A percentile compares a stretch with the other conserved stretches of the same genome.
These are phyloP conservation scores for Sherardia arvensis DNA, from an alignment of 257 asterid species.

Conservation along the genomic window DNA sequence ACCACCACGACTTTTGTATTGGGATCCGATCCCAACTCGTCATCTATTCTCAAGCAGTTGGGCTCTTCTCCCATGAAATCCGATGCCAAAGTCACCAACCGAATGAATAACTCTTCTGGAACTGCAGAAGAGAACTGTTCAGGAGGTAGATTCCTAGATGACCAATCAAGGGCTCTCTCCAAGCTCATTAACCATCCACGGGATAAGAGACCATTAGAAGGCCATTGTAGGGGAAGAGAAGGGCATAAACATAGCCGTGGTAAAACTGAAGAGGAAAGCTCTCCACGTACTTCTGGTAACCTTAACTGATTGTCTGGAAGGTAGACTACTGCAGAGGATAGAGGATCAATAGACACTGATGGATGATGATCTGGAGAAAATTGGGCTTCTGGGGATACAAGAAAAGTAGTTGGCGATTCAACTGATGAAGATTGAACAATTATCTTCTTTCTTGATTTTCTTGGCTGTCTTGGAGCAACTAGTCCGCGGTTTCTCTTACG, in stretches of 20 bases:
- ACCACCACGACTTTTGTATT: conserved; percentile 65
- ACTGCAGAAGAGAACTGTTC: conserved; percentile 58
- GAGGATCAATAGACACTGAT: conserved; percentile 7
- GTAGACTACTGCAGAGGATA: conserved; percentile 3
- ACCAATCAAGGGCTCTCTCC: conserved; percentile 67
- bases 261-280: conserved; percentile 12
- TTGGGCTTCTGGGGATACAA: neutral
- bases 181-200: conserved; percentile 58
- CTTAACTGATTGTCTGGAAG: neutral
- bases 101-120: conserved; percentile 70
- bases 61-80: conserved; percentile 83
- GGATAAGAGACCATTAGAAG: conserved; percentile 48
- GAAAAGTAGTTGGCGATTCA: conserved; percentile 4
- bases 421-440: conserved; percentile 2
- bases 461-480: conserved; percentile 13
- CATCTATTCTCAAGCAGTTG: conserved; percentile 64
- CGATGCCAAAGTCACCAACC: conserved; percentile 60
- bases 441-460: conserved; percentile 10
- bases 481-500: conserved; percentile 13
- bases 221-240: conserved; percentile 61
- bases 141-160: conserved; percentile 50
- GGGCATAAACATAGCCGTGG: conserved; percentile 8
- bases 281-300: conserved; percentile 3
- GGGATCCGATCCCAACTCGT: conserved; percentile 23
- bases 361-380: conserved; percentile 5